phyloP scores from a whole-genome alignment of 1,284 basidiomycete species.

The Fistulinella cinereoalba region DNA sequence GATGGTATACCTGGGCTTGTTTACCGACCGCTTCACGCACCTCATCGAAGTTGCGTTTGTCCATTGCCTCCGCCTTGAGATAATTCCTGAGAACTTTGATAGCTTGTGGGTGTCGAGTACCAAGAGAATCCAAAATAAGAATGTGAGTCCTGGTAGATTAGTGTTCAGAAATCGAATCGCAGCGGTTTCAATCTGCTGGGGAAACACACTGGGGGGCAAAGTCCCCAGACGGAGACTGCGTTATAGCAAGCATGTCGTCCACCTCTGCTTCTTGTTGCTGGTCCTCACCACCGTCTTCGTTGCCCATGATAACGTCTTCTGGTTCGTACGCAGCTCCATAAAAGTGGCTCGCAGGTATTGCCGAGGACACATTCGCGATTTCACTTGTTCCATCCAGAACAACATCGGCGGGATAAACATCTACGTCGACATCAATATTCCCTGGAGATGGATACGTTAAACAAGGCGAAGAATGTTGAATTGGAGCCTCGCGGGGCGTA shows the following conservation, averaged over 20 bases:
- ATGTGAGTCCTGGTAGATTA: slow-evolving; percentile 61
- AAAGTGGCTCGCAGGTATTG: slow-evolving; percentile 30
- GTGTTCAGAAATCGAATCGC: neutral
- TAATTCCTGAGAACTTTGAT: slow-evolving; percentile 64
- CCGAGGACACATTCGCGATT: slow-evolving; percentile 2
- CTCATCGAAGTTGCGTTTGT: slow-evolving; percentile 60
- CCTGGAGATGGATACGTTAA: slow-evolving; percentile 22
- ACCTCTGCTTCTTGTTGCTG: slow-evolving; percentile 33
- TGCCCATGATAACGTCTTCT: slow-evolving; percentile 15
- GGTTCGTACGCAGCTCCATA: slow-evolving; percentile 30
- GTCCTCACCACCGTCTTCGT: slow-evolving; percentile 30
- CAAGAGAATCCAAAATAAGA: slow-evolving; percentile 87
- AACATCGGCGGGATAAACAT: slow-evolving; percentile 22
- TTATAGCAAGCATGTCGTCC: slow-evolving; percentile 28
- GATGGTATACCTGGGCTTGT: slow-evolving; percentile 44
- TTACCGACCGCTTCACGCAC: slow-evolving; percentile 45
- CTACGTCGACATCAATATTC: slow-evolving; percentile 32
- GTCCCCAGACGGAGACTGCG: slow-evolving; percentile 12
- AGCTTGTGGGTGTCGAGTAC: slow-evolving; percentile 63
- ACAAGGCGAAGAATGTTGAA: slow-evolving; percentile 15
- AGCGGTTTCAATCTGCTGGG: neutral
- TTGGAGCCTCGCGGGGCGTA: slow-evolving; percentile 5
- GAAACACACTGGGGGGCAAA: slow-evolving; percentile 20
- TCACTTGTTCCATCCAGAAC: neutral
- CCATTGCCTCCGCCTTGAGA: slow-evolving; percentile 74